Evolutionary conservation across 495 filamentous ascomycete species (phyloP), one percentile per base, ranked within the genome.

Genomic region (Usnea hakonensis): DNA sequence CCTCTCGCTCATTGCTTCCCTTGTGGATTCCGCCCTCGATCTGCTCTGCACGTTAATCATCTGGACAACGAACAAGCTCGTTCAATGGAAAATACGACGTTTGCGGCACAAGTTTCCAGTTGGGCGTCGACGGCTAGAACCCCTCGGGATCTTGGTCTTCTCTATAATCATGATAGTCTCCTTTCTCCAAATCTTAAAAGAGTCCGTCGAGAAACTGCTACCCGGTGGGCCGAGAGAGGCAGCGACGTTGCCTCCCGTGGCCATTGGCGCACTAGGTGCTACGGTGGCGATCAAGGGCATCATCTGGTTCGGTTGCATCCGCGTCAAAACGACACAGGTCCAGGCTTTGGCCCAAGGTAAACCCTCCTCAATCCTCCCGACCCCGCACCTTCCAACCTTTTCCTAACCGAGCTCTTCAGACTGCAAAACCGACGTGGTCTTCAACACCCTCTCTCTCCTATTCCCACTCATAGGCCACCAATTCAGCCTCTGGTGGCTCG

Each of bases 1-100:
- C 17, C 83, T 97, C 62, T 95, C 91, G 2, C 87, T 97, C 17
- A 79, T 97, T 16, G 91, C 91, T 26, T 89, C 85, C 68, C 81
- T 97, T 64, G 90, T 97, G 4, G 91, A 97, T 68, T 91, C 89
- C 4, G 85, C 88, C 0, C 79, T 96, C 30, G 91, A 96, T 67
- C 94, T 95, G 66, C 75, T 96, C 36, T 88, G 85, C 43, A 96
- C 91, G 0, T 83, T 83, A 37, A 96, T 96, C 56, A 85, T 96
- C 43, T 92, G 88, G 88, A 80, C 84, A 8, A 93, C 90, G 0
- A 89, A 89, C 3, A 77, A 74, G 52, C 78, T 94, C 55, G 91
- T 94, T 62, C 81, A 79, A 40, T 81, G 81, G 58, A 85, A 86
- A 60, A 89, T 95, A 68, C 48, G 37, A 11, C 54, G 60, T 7